Conservation (phyloP, 176 grass and related monocot species). For the Juncus inflexus region DNA sequence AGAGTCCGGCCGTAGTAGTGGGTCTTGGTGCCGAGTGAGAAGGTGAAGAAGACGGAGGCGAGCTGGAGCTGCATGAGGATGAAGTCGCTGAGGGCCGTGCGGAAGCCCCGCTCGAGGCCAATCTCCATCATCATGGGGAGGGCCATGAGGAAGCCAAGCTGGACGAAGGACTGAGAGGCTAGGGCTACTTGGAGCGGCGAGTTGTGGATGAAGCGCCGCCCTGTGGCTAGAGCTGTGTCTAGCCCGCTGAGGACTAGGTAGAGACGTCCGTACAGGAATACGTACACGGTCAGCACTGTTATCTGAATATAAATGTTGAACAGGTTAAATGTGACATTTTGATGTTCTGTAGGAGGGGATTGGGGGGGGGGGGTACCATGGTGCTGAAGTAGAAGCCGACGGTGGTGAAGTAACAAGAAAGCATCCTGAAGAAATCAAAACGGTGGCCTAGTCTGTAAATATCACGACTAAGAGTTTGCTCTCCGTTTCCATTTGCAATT, state of each 20-base stretch:
- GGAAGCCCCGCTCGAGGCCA: conserved; percentile 90
- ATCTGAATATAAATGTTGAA: conserved; percentile 40
- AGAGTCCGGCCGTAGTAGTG: conserved; percentile 93
- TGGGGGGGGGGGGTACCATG: conserved; percentile 41
- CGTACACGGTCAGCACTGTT: conserved; percentile 84
- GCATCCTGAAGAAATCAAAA: conserved; percentile 98
- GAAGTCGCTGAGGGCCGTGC: conserved; percentile 90
- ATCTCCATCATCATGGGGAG: conserved; percentile 99
- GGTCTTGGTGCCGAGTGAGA: conserved; percentile 96
- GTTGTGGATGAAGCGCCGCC: conserved; percentile 75
- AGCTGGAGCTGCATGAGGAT: conserved; percentile 96
- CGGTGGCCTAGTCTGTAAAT: conserved; percentile 91
- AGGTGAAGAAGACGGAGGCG: conserved; percentile 98
- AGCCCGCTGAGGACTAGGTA: conserved; percentile 98
- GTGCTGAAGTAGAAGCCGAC: conserved; percentile 97
- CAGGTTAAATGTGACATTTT: conserved; percentile 19
- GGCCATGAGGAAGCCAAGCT: conserved; percentile 94
- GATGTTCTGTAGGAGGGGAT: neutral
- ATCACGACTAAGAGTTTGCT: conserved; percentile 93
- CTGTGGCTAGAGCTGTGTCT: conserved; percentile 67
- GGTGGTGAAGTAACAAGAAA: conserved; percentile 95
- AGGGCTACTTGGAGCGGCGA: conserved; percentile 86
- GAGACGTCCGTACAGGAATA: conserved; percentile 91
- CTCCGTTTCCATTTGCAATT: conserved; percentile 97
- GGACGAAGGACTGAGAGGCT: conserved; percentile 91